These are phyloP conservation scores for Sporothrix sp. DNA, from an alignment of 2,329 filamentous ascomycete species.

Conservation along the genomic window DNA sequence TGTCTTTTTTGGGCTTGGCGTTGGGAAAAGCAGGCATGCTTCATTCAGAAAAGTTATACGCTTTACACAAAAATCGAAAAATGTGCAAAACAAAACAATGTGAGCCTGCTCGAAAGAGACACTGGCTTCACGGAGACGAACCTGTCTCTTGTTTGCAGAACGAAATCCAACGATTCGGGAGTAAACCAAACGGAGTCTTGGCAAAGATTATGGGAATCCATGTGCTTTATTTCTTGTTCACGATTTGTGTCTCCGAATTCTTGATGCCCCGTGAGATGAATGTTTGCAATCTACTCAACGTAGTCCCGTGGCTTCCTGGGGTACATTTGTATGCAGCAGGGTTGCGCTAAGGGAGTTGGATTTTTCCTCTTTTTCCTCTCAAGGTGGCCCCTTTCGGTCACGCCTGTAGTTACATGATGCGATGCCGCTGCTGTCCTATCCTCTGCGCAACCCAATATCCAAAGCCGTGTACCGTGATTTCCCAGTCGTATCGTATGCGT, in stretches of 20 bases:
- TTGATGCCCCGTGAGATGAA: too few species aligned
- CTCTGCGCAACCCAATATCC: neutral
- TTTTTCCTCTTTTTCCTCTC: neutral
- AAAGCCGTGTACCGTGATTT: neutral
- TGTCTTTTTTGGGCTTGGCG: neutral
- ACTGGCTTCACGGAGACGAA: too few species aligned
- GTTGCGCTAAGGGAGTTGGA: too few species aligned
- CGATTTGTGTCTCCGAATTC: neutral
- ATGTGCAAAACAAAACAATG: slow-evolving; percentile 5
- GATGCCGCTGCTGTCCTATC: neutral
- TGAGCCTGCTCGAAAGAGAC: too few species aligned
- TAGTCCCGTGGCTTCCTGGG: too few species aligned
- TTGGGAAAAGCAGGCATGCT: neutral
- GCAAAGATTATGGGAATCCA: slow-evolving; percentile 7
- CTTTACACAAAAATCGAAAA: slow-evolving; percentile 9
- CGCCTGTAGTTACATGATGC: neutral
- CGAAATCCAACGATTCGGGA: too few species aligned
- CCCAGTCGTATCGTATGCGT: neutral
- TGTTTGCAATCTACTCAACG: too few species aligned
- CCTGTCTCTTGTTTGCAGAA: neutral
- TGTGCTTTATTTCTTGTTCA: neutral
- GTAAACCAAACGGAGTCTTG: slow-evolving; percentile 2
- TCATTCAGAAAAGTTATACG: neutral
- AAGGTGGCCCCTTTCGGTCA: neutral
- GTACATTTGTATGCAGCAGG: too few species aligned